These are phyloP conservation scores for Ogataea glucozyma DNA, from an alignment of 805 yeast genomes.

Conservation along the genomic window DNA sequence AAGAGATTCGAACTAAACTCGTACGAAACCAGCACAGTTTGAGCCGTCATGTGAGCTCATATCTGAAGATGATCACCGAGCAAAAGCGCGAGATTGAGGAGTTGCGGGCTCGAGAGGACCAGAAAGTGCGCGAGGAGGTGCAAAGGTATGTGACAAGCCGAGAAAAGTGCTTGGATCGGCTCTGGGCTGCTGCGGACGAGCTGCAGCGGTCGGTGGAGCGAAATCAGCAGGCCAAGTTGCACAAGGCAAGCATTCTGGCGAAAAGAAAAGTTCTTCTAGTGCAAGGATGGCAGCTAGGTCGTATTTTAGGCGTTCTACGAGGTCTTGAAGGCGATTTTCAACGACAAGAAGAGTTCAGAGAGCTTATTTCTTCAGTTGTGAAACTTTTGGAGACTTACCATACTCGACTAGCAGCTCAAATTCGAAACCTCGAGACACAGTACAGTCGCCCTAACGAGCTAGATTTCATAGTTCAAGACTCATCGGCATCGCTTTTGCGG, in stretches of 20 bases:
- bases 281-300: slow-evolving; percentile 24
- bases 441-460: slow-evolving; percentile 51
- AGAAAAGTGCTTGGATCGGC: slow-evolving; percentile 40
- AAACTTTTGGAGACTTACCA: slow-evolving; percentile 24
- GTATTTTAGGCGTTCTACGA: too few relatives aligned
- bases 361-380: too few relatives aligned
- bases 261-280: slow-evolving; percentile 41
- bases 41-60: slow-evolving; percentile 82
- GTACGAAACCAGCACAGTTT: slow-evolving; percentile 72
- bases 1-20: slow-evolving; percentile 81
- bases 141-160: slow-evolving; percentile 37
- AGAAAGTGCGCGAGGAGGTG: slow-evolving; percentile 41
- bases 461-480: slow-evolving; percentile 50
- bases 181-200: slow-evolving; percentile 44
- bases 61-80: slow-evolving; percentile 79
- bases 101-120: slow-evolving; percentile 54
- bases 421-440: slow-evolving; percentile 51
- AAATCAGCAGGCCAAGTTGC: slow-evolving; percentile 46
- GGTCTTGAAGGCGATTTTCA: too few relatives aligned
- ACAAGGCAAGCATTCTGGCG: slow-evolving; percentile 44
- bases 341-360: slow-evolving; percentile 39
- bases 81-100: slow-evolving; percentile 75
- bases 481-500: slow-evolving; percentile 46
- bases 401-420: slow-evolving; percentile 42
- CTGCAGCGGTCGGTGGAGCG: slow-evolving; percentile 43